A percentile compares a stretch with the other conserved stretches of the same genome.
These are phyloP conservation scores for Tulasnella sp. DNA, from an alignment of 768 basidiomycete species.

Conservation along the genomic window DNA sequence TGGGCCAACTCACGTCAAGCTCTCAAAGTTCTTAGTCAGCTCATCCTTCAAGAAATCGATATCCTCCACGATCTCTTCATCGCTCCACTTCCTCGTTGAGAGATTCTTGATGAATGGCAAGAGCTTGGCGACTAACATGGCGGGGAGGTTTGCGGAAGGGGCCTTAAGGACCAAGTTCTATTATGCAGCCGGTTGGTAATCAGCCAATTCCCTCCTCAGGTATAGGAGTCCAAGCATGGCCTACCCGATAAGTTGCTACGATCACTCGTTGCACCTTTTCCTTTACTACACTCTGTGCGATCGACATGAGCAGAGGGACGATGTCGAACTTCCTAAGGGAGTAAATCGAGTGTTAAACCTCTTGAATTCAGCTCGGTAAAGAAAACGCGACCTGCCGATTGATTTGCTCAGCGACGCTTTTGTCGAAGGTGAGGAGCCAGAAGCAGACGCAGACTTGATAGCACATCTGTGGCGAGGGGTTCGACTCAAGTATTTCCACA, in stretches of 20 bases:
- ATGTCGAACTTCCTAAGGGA: constrained; percentile 70
- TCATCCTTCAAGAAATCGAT: constrained; percentile 80
- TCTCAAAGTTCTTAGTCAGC: constrained; percentile 73
- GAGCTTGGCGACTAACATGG: constrained; percentile 82
- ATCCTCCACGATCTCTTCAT: constrained; percentile 91
- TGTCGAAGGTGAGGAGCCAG: constrained; percentile 90
- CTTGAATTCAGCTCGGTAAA: not conserved
- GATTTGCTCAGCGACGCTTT: constrained; percentile 70
- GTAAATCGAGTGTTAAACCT: constrained; percentile 3
- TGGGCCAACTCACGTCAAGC: constrained; percentile 60
- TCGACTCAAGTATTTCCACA: constrained; percentile 69
- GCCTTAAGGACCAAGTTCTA: constrained; percentile 91
- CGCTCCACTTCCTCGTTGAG: constrained; percentile 75
- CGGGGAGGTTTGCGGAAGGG: constrained; percentile 75
- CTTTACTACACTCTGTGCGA: constrained; percentile 84
- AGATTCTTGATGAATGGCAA: constrained; percentile 82
- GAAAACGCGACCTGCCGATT: constrained; percentile 54
- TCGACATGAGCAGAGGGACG: constrained; percentile 68
- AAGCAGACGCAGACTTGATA: constrained; percentile 90
- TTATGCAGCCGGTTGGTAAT: no score
- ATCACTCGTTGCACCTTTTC: constrained; percentile 95
- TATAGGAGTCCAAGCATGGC: constrained; percentile 14
- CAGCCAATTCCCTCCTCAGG: no score
- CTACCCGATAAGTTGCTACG: constrained; percentile 79
- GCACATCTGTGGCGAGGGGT: constrained; percentile 83